phyloP scores from a whole-genome alignment of 495 filamentous ascomycete genomes.

The Penicillium verhagenii region DNA sequence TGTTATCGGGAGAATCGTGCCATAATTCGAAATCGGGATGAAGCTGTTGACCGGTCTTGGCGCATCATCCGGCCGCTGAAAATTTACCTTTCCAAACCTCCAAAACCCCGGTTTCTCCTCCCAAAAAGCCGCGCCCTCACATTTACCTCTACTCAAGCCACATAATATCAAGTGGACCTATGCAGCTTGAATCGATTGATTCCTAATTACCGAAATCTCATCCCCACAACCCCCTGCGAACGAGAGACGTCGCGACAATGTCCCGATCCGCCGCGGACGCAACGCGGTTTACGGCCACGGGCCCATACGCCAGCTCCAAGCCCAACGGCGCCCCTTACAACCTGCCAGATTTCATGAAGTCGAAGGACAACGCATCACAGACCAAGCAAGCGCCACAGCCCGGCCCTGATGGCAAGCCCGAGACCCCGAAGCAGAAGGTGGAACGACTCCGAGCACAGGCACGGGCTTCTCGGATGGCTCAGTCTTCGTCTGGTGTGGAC shows the following conservation, averaged over 20 bases:
- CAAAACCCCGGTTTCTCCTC: conserved; percentile 12
- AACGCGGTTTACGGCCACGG: conserved; percentile 92
- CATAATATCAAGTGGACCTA: background rate
- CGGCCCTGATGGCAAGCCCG: conserved; percentile 43
- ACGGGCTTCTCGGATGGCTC: conserved; percentile 61
- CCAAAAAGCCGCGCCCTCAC: conserved; percentile 17
- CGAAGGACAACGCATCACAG: conserved; percentile 20
- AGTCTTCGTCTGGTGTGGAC: conserved; percentile 64
- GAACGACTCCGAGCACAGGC: conserved; percentile 80
- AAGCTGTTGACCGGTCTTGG: conserved; percentile 28
- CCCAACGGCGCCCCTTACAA: conserved; percentile 41
- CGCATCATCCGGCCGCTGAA: conserved; percentile 32
- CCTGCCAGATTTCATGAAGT: conserved; percentile 34
- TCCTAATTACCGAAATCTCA: background rate
- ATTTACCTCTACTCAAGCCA: background rate
- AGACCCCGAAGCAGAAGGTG: conserved; percentile 90
- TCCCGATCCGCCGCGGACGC: conserved; percentile 89
- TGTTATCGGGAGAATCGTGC: background rate
- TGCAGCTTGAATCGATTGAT: conserved; percentile 2
- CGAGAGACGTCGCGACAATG: conserved; percentile 42
- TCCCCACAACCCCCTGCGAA: background rate
- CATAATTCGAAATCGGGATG: conserved; percentile 6
- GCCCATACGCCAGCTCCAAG: conserved; percentile 80
- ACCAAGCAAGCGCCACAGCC: conserved; percentile 18
- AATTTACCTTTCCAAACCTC: conserved; percentile 37